Conservation (phyloP, 345 rosid genomes). For the Brassica napus region DNA sequence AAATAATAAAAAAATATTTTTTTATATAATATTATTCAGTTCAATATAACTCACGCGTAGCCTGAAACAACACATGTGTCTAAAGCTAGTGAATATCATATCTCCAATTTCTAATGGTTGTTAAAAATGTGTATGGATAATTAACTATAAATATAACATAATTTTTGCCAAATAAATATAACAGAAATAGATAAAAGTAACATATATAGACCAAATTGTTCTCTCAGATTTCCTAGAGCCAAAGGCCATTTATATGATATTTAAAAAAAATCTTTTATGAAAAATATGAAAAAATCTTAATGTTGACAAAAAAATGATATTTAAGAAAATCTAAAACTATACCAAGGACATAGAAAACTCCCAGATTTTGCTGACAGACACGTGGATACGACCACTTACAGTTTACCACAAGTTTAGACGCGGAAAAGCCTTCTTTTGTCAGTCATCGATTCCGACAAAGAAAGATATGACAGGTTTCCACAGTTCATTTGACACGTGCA, state of each 20-base stretch:
- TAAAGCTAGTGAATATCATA: background rate
- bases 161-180: background rate
- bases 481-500: constrained; percentile 6
- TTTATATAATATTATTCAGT: no score
- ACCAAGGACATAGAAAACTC: background rate
- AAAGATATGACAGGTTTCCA: constrained; percentile 12
- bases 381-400: constrained; percentile 12
- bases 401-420: background rate
- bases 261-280: background rate
- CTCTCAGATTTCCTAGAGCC: constrained; percentile 19
- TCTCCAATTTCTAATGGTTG: background rate
- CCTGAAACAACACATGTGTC: background rate
- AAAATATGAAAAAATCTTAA: background rate
- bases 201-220: background rate
- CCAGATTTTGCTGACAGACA: constrained; percentile 10
- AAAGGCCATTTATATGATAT: background rate
- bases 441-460: constrained; percentile 21
- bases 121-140: background rate
- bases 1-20: no score
- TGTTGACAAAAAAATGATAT: background rate
- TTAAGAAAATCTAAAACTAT: background rate
- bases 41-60: no score
- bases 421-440: constrained; percentile 31
- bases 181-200: background rate
- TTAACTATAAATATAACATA: background rate